phyloP scores from a whole-genome alignment of 1,284 basidiomycete species.

The Cryptococcus amylolentus region DNA sequence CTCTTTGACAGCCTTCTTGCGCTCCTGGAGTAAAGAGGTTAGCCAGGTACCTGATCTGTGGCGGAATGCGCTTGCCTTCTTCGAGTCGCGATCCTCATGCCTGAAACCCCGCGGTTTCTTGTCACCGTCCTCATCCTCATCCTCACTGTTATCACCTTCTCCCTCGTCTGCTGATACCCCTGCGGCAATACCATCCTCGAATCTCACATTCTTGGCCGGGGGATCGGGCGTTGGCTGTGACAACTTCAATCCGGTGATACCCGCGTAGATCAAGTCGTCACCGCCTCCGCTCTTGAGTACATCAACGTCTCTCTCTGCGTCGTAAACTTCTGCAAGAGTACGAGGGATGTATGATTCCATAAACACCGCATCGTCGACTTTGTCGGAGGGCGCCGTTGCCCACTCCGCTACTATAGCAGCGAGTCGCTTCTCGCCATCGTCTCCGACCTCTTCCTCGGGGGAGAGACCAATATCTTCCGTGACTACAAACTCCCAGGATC shows the following conservation, averaged over 20 bases:
- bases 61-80: slow-evolving; percentile 61
- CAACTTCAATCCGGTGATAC: slow-evolving; percentile 69
- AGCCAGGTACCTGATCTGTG: background rate
- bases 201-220: slow-evolving; percentile 4
- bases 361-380: slow-evolving; percentile 76
- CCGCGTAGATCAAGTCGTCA: slow-evolving; percentile 73
- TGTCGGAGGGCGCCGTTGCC: slow-evolving; percentile 50
- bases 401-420: slow-evolving; percentile 54
- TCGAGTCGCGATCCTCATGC: slow-evolving; percentile 85
- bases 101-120: slow-evolving; percentile 73
- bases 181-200: background rate
- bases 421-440: slow-evolving; percentile 45
- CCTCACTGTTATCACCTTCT: slow-evolving; percentile 17
- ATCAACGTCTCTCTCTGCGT: slow-evolving; percentile 84
- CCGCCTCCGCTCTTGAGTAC: slow-evolving; percentile 67
- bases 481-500: slow-evolving; percentile 85
- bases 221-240: slow-evolving; percentile 15
- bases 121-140: slow-evolving; percentile 44
- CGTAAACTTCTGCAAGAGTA: slow-evolving; percentile 81
- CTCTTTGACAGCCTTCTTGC: slow-evolving; percentile 82
- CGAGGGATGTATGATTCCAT: slow-evolving; percentile 87
- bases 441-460: slow-evolving; percentile 21
- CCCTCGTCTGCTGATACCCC: background rate
- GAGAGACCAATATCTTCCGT: slow-evolving; percentile 51
- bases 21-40: slow-evolving; percentile 58